A percentile compares a stretch with the other conserved stretches of the same genome.
These are phyloP conservation scores for Cryptococcus sp. DNA, from an alignment of 1,284 basidiomycete genomes.

Conservation along the genomic window DNA sequence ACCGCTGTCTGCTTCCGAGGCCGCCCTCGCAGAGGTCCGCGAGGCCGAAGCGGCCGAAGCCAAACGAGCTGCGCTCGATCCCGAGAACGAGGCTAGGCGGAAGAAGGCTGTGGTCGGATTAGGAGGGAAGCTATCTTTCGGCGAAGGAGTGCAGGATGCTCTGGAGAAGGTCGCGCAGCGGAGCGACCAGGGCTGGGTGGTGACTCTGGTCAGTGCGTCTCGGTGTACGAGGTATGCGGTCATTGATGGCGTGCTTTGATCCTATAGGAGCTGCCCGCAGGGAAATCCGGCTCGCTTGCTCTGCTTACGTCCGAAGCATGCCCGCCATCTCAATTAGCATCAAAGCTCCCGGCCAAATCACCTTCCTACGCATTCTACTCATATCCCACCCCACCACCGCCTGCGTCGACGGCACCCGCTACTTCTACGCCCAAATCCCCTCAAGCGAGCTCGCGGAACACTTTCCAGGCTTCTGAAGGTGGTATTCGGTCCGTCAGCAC, in stretches of 20 bases:
- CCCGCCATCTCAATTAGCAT: constrained; percentile 54
- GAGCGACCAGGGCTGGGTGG: constrained; percentile 58
- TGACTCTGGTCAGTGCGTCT: constrained; percentile 58
- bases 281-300: constrained; percentile 32
- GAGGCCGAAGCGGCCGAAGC: constrained; percentile 63
- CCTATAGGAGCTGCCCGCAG: constrained; percentile 37
- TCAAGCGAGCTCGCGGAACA: constrained; percentile 30
- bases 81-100: constrained; percentile 37
- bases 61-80: constrained; percentile 45
- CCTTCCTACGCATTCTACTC: constrained; percentile 69
- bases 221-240: not conserved
- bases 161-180: constrained; percentile 61
- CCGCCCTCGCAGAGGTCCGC: constrained; percentile 72
- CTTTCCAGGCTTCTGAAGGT: constrained; percentile 45
- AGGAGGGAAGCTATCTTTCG: constrained; percentile 61
- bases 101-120: constrained; percentile 45
- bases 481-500: constrained; percentile 34
- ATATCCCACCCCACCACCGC: constrained; percentile 58
- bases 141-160: constrained; percentile 64
- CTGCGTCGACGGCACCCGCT: constrained; percentile 1
- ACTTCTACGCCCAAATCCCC: constrained; percentile 21
- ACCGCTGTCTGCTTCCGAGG: constrained; percentile 76
- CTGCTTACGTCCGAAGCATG: constrained; percentile 45
- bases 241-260: not conserved
- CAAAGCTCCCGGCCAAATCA: constrained; percentile 47